phyloP scores from a whole-genome alignment of 2,329 filamentous ascomycete genomes.

The Penicillium oxalicum region DNA sequence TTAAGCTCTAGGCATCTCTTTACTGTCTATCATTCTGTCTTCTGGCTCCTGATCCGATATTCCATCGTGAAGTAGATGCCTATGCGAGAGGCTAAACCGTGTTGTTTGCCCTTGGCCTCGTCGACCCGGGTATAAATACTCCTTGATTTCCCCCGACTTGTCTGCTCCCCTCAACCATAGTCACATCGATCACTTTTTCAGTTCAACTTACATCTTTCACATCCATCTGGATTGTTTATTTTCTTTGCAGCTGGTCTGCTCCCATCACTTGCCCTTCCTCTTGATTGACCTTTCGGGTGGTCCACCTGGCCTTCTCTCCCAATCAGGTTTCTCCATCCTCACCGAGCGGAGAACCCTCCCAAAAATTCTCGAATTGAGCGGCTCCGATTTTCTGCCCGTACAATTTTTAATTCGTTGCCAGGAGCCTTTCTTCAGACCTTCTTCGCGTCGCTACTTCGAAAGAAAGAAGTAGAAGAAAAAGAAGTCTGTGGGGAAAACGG shows the following conservation, averaged over 20 bases:
- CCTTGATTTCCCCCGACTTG: not conserved
- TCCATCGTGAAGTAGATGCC: too few relatives aligned
- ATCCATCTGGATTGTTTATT: not conserved
- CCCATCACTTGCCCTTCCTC: not conserved
- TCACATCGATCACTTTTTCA: not conserved
- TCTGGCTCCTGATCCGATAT: too few relatives aligned
- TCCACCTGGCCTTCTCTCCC: too few relatives aligned
- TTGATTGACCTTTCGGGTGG: too few relatives aligned
- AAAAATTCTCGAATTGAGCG: conserved; percentile 11
- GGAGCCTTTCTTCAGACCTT: conserved; percentile 8
- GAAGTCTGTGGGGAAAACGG: not conserved
- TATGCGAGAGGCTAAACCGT: too few relatives aligned
- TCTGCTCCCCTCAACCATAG: not conserved
- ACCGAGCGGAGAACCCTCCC: conserved; percentile 9
- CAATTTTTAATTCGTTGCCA: conserved; percentile 7
- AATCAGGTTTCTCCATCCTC: not conserved
- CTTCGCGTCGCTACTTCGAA: conserved; percentile 2
- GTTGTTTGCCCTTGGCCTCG: too few relatives aligned
- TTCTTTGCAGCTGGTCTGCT: not conserved
- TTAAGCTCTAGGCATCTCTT: too few relatives aligned
- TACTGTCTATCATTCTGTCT: too few relatives aligned
- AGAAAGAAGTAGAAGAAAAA: conserved; percentile 1
- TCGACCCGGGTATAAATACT: not conserved
- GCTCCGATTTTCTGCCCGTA: conserved; percentile 18
- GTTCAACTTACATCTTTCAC: not conserved